Conservation (phyloP, 352 stramenopile genomes). For the Phytopythium mirpurense region DNA sequence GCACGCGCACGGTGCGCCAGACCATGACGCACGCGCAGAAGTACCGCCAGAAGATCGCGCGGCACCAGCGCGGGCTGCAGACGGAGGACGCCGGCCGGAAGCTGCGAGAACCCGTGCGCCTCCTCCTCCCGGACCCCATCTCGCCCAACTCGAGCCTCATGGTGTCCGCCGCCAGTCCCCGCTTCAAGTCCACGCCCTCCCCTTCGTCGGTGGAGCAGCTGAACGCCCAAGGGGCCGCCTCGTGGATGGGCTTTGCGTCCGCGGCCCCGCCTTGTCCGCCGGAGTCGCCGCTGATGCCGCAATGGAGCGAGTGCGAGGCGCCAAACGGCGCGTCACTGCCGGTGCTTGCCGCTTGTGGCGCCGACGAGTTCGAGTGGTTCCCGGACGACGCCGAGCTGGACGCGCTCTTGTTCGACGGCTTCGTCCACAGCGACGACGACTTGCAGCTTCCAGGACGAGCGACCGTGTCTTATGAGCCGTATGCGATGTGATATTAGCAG, state of each 20-base stretch:
- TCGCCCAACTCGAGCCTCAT: no score
- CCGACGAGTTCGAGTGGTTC: not conserved
- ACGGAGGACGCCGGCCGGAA: not conserved
- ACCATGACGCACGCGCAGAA: slow-evolving; percentile 78
- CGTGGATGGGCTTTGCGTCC: not conserved
- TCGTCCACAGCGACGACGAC: slow-evolving; percentile 2
- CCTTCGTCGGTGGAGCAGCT: not conserved
- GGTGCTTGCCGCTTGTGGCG: not conserved
- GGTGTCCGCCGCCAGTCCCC: not conserved
- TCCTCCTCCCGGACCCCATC: not conserved
- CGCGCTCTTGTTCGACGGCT: slow-evolving; percentile 1
- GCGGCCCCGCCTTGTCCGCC: not conserved
- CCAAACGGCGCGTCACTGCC: not conserved
- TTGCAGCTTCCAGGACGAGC: not conserved
- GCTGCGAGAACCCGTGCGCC: not conserved
- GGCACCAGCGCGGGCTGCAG: slow-evolving; percentile 3
- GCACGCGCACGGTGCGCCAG: slow-evolving; percentile 64
- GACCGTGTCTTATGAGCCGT: not conserved
- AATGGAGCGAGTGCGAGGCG: no score
- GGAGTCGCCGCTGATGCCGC: not conserved
- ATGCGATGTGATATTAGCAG: no score
- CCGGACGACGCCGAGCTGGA: slow-evolving; percentile 2
- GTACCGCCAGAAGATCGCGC: slow-evolving; percentile 51
- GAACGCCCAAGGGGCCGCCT: not conserved
- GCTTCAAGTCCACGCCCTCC: not conserved